A percentile compares a stretch with the other conserved stretches of the same genome.
These are phyloP conservation scores for Falciphora oryzae DNA, from an alignment of 2,329 filamentous ascomycete species.

Conservation along the genomic window DNA sequence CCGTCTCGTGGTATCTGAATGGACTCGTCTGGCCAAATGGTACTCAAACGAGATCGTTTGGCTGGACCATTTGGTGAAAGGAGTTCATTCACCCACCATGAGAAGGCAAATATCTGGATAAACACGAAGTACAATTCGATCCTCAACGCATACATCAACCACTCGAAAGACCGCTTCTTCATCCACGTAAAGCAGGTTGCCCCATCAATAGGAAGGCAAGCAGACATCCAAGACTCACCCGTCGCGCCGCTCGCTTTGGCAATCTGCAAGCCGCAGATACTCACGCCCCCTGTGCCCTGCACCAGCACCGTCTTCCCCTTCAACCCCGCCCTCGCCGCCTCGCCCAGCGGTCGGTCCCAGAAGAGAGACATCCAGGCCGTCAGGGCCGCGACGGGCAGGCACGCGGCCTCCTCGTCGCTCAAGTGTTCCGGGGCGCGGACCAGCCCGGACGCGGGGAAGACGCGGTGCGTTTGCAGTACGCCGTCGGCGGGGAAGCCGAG, in stretches of 20 bases:
- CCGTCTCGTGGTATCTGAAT: too few species aligned
- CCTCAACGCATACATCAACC: too few species aligned
- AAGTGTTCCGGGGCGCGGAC: constrained; percentile 52
- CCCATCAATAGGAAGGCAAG: not conserved
- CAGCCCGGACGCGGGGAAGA: constrained; percentile 51
- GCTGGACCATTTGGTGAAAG: too few species aligned
- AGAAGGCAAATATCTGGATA: too few species aligned
- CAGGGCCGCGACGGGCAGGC: constrained; percentile 54
- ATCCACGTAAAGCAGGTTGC: not conserved
- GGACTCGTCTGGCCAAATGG: too few species aligned
- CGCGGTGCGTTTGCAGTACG: constrained; percentile 52
- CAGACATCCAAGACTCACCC: constrained; percentile 26
- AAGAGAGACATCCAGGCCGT: constrained; percentile 64
- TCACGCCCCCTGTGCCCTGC: constrained; percentile 50
- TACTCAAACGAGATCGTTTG: too few species aligned
- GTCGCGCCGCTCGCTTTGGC: constrained; percentile 45
- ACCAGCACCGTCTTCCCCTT: constrained; percentile 38
- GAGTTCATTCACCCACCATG: too few species aligned
- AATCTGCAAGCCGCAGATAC: constrained; percentile 46
- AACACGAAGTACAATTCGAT: too few species aligned
- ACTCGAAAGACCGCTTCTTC: too few species aligned
- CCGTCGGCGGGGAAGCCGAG: constrained; percentile 56
- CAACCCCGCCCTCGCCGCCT: constrained; percentile 31
- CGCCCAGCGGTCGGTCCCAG: constrained; percentile 48
- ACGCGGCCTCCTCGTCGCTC: constrained; percentile 52